Conservation (phyloP, 1,284 basidiomycete genomes). For the Ceratobasidium sp. region DNA sequence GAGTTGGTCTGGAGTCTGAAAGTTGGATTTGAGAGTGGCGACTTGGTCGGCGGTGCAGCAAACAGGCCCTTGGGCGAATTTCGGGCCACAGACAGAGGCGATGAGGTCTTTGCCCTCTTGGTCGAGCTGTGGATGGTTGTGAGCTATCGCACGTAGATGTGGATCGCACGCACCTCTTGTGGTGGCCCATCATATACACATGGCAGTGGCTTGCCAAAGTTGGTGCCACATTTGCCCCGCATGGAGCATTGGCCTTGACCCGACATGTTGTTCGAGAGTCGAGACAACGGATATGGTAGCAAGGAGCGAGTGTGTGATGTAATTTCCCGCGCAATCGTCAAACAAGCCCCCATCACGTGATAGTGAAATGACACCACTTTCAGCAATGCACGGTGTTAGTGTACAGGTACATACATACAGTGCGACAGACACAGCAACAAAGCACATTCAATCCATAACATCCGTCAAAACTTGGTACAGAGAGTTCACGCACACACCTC, state of each 20-base stretch:
- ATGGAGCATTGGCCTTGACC: constrained; percentile 52
- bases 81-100: constrained; percentile 76
- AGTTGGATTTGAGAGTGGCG: constrained; percentile 75
- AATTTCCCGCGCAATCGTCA: not conserved
- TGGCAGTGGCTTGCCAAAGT: constrained; percentile 78
- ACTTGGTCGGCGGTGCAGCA: constrained; percentile 89
- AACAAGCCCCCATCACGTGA: not conserved
- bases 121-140: constrained; percentile 53
- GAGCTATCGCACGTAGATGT: constrained; percentile 9
- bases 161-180: constrained; percentile 62
- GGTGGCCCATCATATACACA: constrained; percentile 86
- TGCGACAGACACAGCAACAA: constrained; percentile 35
- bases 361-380: not conserved
- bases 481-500: not conserved
- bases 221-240: constrained; percentile 82
- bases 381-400: constrained; percentile 23
- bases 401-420: constrained; percentile 31
- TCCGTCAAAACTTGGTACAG: not conserved
- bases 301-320: constrained; percentile 27
- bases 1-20: constrained; percentile 80
- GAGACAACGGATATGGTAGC: not conserved
- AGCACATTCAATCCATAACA: constrained; percentile 4
- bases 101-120: constrained; percentile 62
- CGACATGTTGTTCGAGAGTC: constrained; percentile 2
- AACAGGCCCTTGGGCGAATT: constrained; percentile 70